phyloP scores from a whole-genome alignment of 345 rosid species.

The Theobroma cacao region DNA sequence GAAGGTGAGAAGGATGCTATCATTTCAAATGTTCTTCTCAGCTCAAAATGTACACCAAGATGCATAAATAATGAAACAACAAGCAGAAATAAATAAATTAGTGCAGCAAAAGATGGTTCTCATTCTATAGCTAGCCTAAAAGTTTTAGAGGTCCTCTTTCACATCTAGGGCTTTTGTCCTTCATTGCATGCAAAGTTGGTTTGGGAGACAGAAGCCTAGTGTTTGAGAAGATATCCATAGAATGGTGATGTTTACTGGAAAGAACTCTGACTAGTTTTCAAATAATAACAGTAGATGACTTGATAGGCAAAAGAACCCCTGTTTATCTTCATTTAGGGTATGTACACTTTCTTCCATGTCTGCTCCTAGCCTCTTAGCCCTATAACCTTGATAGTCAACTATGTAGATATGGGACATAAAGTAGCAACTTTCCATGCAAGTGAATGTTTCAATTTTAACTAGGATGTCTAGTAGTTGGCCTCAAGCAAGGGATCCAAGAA shows the following conservation, averaged over 20 bases:
- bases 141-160: not conserved
- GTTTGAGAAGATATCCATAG: not conserved
- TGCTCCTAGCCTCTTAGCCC: not conserved
- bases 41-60: too few species aligned
- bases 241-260: not conserved
- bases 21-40: too few species aligned
- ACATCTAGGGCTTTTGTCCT: not conserved
- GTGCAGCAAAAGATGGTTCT: not conserved
- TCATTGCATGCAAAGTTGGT: not conserved
- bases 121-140: not conserved
- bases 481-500: not conserved
- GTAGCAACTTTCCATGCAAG: not conserved
- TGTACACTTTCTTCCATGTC: not conserved
- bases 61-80: not conserved
- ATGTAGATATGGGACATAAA: not conserved
- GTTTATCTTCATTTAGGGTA: not conserved
- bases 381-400: not conserved
- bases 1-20: not conserved
- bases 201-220: not conserved
- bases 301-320: not conserved
- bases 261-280: not conserved
- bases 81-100: not conserved
- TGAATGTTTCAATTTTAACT: not conserved
- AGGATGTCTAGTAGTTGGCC: not conserved
- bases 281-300: not conserved